Base-by-base conservation (phyloP, 495 filamentous ascomycete genomes). In the Lineolata rhizophorae region DNA sequence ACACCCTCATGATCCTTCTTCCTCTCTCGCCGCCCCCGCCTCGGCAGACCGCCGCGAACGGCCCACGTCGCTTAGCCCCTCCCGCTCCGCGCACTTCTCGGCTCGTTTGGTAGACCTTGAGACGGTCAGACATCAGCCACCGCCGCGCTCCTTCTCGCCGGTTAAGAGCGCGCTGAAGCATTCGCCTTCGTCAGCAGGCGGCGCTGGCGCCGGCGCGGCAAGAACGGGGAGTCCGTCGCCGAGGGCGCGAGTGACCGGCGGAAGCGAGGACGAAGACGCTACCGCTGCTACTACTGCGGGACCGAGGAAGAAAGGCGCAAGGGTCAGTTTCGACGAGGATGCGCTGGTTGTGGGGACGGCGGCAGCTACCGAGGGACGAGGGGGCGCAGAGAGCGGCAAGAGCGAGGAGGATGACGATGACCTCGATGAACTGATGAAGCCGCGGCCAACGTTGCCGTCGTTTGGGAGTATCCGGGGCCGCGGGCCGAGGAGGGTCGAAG, bases 271-370 rank as follows among this genome's bases (percentile, higher is more conserved):
- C 16, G 55, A 58, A 8, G 36, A n/a, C n/a, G n/a, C n/a, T n/a
- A n/a, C n/a, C n/a, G n/a, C n/a, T n/a, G n/a, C n/a, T n/a, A n/a
- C 45, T 3, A 49, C 58, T 17, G 35, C 53, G 3, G 47, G 46
- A 10, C 27, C 49, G 36, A 72, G 65, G 27, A 85, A 70, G 50
- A 84, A 75, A 44, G 54, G 58, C 17, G 71, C 64, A 5, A 67
- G 80, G 31, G 83, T 93, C 39, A 92, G 81, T 51, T 93, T 92
- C 42, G 79, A 87, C 39, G 81, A 90, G 15, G 64, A 67, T 21
- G 57, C 68, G 1, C 60, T 70, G 25, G 51, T 71, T 32, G 65
- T 72, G 6, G 72, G 64, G 14, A 57, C 68, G 19, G 65, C 69
- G 4, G 66, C 64, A 12, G 38, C 43, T n/a, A 6, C 33, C 2